phyloP scores from a whole-genome alignment of 1,284 basidiomycete genomes.

The Marasmius oreades region DNA sequence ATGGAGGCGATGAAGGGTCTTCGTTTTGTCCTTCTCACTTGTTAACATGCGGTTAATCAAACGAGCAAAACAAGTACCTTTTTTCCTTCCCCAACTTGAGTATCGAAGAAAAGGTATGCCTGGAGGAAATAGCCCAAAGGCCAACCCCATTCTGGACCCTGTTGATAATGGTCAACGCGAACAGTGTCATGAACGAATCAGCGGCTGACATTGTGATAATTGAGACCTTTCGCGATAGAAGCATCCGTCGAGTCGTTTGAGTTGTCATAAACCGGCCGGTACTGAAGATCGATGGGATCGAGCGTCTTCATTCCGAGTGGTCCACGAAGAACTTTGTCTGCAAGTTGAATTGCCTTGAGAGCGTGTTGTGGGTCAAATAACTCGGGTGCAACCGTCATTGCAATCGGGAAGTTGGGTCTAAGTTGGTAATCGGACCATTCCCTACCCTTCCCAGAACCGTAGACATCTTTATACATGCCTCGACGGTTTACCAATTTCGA shows the following conservation, averaged over 20 bases:
- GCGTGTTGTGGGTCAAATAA: constrained; percentile 85
- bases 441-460: constrained; percentile 79
- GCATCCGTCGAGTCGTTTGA: constrained; percentile 84
- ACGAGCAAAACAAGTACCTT: constrained; percentile 43
- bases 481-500: constrained; percentile 79
- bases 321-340: constrained; percentile 72
- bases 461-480: constrained; percentile 98
- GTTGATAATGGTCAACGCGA: constrained; percentile 6
- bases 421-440: constrained; percentile 98
- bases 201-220: constrained; percentile 72
- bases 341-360: constrained; percentile 71
- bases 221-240: constrained; percentile 85
- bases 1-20: constrained; percentile 80
- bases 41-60: neutral
- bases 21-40: constrained; percentile 51
- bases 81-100: constrained; percentile 54
- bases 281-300: constrained; percentile 82
- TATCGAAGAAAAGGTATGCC: constrained; percentile 88
- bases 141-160: constrained; percentile 93
- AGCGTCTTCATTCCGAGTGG: constrained; percentile 95
- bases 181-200: constrained; percentile 12
- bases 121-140: constrained; percentile 93
- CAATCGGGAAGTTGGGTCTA: constrained; percentile 89
- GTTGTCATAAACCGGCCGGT: constrained; percentile 89
- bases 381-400: constrained; percentile 97